phyloP scores from a whole-genome alignment of 2,329 filamentous ascomycete genomes.

The Paraphaeosphaeria minitans region DNA sequence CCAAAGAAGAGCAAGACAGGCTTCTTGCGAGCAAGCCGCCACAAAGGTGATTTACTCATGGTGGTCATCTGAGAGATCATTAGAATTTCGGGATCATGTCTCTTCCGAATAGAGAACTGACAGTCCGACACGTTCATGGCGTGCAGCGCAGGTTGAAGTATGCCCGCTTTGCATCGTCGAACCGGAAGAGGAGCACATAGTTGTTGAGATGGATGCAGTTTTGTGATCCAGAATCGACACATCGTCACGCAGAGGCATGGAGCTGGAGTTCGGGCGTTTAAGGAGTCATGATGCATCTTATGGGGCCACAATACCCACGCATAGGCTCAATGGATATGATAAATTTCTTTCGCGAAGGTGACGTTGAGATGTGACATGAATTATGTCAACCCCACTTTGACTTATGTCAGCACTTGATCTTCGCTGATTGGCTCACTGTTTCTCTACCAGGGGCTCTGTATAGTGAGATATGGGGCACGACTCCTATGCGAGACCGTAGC shows the following conservation, averaged over 20 bases:
- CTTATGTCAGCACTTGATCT: not conserved
- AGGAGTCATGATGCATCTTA: not conserved
- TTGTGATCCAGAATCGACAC: not conserved
- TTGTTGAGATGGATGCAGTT: not conserved
- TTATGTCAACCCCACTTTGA: not conserved
- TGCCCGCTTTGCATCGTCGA: not conserved
- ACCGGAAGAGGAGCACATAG: not conserved
- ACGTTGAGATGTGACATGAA: not conserved
- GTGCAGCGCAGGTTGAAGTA: not conserved
- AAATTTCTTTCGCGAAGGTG: not conserved
- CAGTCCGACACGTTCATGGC: not conserved
- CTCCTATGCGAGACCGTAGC: too few relatives aligned
- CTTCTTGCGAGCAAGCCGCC: constrained; percentile 48
- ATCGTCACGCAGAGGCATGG: not conserved
- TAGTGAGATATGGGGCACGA: too few relatives aligned
- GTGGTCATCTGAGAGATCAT: constrained; percentile 19
- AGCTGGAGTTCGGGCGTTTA: not conserved
- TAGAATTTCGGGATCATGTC: not conserved
- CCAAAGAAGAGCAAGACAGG: constrained; percentile 64
- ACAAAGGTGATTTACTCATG: too few relatives aligned
- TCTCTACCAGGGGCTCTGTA: too few relatives aligned
- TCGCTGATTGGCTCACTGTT: not conserved
- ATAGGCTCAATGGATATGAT: not conserved
- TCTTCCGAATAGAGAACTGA: not conserved
- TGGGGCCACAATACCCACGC: constrained; percentile 1